These are phyloP conservation scores for Fraxinus angustifolia DNA, from an alignment of 305 asterid species.

Conservation along the genomic window DNA sequence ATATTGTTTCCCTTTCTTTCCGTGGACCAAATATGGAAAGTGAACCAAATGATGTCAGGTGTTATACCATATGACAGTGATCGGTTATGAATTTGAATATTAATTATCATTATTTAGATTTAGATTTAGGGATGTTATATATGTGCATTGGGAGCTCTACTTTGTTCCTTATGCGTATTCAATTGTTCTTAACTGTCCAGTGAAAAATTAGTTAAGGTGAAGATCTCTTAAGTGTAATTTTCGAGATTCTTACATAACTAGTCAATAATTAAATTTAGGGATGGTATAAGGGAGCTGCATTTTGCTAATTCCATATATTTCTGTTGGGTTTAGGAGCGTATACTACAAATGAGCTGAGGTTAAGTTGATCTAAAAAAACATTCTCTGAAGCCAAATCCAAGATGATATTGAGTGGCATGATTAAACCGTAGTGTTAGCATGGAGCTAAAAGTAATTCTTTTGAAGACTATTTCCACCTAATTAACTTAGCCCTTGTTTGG, in stretches of 20 bases:
- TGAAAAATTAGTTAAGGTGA: neutral
- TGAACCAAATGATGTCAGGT: neutral
- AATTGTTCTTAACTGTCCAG: neutral
- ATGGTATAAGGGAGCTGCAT: neutral
- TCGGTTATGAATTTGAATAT: neutral
- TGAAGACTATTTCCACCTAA: neutral
- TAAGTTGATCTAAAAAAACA: neutral
- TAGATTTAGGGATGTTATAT: neutral
- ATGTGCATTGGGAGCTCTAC: neutral
- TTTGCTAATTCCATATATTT: neutral
- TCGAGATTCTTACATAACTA: neutral
- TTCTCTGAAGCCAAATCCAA: neutral
- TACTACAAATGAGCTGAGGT: neutral
- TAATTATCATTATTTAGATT: neutral
- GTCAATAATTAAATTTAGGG: neutral
- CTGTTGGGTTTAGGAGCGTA: neutral
- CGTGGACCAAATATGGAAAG: neutral
- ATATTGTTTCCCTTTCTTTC: neutral
- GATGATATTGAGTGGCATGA: neutral
- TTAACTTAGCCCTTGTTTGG: neutral
- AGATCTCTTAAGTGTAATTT: neutral
- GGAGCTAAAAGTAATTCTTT: neutral
- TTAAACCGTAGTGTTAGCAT: neutral
- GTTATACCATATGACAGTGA: neutral
- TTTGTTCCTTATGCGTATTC: neutral